Evolutionary conservation across 2,329 filamentous ascomycete species (phyloP).

Genomic region (Venturia nashicola): DNA sequence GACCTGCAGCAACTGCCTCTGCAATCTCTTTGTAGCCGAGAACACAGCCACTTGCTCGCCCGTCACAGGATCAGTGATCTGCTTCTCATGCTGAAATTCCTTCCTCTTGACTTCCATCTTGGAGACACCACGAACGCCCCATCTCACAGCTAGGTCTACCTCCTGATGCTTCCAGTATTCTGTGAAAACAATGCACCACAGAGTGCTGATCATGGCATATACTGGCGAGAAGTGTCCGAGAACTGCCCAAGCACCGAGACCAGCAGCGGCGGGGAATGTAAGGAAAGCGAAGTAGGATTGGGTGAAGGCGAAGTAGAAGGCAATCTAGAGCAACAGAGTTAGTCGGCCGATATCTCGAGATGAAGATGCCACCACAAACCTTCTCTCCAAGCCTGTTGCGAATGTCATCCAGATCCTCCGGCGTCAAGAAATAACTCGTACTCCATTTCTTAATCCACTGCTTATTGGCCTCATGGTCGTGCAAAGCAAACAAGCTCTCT

Average conservation of each 20-base stretch:
- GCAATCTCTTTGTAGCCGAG: slow-evolving; percentile 59
- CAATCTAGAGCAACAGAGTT: slow-evolving; percentile 42
- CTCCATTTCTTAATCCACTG: slow-evolving; percentile 42
- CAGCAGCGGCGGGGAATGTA: slow-evolving; percentile 68
- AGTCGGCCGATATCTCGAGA: neutral
- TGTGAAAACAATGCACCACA: slow-evolving; percentile 86
- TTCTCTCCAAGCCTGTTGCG: slow-evolving; percentile 38
- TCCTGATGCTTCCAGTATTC: slow-evolving; percentile 97
- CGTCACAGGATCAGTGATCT: slow-evolving; percentile 66
- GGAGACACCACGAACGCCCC: slow-evolving; percentile 79
- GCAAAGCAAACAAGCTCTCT: slow-evolving; percentile 36
- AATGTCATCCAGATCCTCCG: slow-evolving; percentile 38
- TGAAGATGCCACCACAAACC: slow-evolving; percentile 14
- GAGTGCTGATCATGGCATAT: slow-evolving; percentile 63
- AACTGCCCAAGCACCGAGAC: slow-evolving; percentile 66
- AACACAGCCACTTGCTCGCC: slow-evolving; percentile 69
- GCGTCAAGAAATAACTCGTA: slow-evolving; percentile 31
- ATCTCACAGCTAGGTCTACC: slow-evolving; percentile 70
- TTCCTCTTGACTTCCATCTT: slow-evolving; percentile 65
- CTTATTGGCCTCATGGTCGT: slow-evolving; percentile 40
- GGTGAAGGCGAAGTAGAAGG: slow-evolving; percentile 91
- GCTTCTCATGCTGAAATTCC: slow-evolving; percentile 69
- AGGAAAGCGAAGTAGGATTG: slow-evolving; percentile 84
- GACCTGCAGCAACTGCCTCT: slow-evolving; percentile 67
- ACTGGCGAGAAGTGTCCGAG: slow-evolving; percentile 72